These are phyloP conservation scores for Geranium brycei DNA, from an alignment of 345 rosid species.

Conservation along the genomic window DNA sequence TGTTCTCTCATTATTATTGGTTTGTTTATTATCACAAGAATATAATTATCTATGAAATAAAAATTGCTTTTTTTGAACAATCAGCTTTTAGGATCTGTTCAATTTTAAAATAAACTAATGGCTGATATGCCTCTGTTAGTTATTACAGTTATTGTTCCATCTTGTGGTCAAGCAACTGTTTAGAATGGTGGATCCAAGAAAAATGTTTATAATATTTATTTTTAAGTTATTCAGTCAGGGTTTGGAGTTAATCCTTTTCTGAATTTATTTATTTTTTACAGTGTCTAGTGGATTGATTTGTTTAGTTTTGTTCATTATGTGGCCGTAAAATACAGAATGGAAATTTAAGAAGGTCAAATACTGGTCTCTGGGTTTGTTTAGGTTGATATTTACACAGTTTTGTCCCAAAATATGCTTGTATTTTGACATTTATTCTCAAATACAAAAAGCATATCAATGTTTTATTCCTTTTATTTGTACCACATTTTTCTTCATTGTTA, in stretches of 20 bases:
- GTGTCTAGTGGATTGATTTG: not conserved
- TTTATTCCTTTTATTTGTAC: too few relatives aligned
- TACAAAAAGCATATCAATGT: too few relatives aligned
- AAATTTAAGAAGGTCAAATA: not conserved
- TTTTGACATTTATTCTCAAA: too few relatives aligned
- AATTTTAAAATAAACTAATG: not conserved
- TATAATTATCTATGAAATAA: not conserved
- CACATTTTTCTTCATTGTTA: too few relatives aligned
- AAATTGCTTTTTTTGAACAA: not conserved
- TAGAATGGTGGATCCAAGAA: not conserved
- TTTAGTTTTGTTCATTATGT: too few relatives aligned
- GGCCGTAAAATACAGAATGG: not conserved
- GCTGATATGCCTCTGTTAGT: not conserved
- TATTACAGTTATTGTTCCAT: not conserved
- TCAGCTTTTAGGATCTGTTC: not conserved
- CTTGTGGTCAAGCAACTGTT: not conserved
- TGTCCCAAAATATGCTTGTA: too few relatives aligned
- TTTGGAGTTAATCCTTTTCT: not conserved
- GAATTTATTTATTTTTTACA: too few relatives aligned
- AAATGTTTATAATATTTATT: too few relatives aligned
- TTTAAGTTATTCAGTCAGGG: too few relatives aligned
- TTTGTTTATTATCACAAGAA: not conserved
- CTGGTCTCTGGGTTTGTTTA: not conserved
- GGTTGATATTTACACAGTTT: too few relatives aligned
- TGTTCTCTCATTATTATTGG: not conserved